Evolutionary conservation across 805 yeast genomes (phyloP).

Genomic region (Jamesozyma rosinii): DNA sequence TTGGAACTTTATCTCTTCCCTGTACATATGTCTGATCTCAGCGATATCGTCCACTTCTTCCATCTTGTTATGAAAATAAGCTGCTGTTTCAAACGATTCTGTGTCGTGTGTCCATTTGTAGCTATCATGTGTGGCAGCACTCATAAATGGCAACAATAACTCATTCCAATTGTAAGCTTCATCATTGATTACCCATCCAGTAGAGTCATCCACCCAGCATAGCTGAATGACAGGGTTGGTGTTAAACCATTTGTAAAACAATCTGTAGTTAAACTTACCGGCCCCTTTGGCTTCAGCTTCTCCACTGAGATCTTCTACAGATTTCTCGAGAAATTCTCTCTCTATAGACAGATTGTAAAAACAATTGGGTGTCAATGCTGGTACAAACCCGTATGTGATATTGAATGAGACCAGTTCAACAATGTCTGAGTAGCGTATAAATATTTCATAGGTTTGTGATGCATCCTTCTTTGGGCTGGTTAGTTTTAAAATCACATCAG

Average conservation of each 20-base stretch:
- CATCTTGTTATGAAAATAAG: constrained; percentile 2
- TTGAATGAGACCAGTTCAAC: constrained; percentile 37
- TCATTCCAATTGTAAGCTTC: constrained; percentile 7
- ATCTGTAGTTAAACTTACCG: constrained; percentile 11
- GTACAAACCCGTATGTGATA: constrained; percentile 41
- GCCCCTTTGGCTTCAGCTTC: not conserved
- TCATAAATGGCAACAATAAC: constrained; percentile 15
- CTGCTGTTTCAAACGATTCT: constrained; percentile 7
- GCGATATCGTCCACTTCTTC: not conserved
- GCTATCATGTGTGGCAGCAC: not conserved
- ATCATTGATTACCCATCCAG: constrained; percentile 14
- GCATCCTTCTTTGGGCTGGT: constrained; percentile 7
- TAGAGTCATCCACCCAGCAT: constrained; percentile 8
- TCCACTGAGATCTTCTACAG: too few relatives aligned
- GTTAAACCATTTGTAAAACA: constrained; percentile 31
- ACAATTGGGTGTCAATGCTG: constrained; percentile 18
- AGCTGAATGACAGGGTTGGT: constrained; percentile 37
- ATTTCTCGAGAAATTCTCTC: constrained; percentile 10
- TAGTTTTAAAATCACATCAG: constrained; percentile 37
- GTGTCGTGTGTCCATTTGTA: constrained; percentile 10
- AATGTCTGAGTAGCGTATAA: constrained; percentile 37
- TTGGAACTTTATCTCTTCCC: not conserved
- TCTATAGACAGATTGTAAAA: constrained; percentile 16
- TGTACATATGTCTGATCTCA: constrained; percentile 2
- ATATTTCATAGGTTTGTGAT: constrained; percentile 29